These are phyloP conservation scores for Malania oleifera DNA, from an alignment of 164 flowering plant genomes.

Conservation along the genomic window DNA sequence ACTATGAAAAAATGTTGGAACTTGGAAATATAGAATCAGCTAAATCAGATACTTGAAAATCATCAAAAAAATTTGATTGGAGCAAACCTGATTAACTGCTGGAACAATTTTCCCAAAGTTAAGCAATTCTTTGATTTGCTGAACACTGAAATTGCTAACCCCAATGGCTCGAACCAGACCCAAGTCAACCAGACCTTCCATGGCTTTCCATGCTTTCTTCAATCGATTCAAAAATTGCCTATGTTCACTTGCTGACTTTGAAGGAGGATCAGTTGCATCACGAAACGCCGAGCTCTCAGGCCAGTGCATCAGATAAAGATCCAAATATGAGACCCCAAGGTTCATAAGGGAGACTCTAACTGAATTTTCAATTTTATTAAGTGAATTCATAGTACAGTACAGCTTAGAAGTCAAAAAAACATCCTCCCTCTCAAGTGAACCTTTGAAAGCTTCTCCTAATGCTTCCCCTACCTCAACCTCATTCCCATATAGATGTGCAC, in stretches of 20 bases:
- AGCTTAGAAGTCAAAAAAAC: slow-evolving; percentile 64
- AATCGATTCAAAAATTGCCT: slow-evolving; percentile 43
- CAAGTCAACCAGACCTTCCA: slow-evolving; percentile 71
- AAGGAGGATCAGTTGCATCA: slow-evolving; percentile 72
- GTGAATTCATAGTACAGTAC: slow-evolving; percentile 51
- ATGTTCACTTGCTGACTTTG: slow-evolving; percentile 49
- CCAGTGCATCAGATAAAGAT: slow-evolving; percentile 73
- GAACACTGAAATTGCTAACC: slow-evolving; percentile 65
- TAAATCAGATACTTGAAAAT: not conserved
- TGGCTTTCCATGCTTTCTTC: slow-evolving; percentile 74
- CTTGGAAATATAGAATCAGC: not conserved
- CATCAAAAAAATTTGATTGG: not conserved
- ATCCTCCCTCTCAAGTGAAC: slow-evolving; percentile 50
- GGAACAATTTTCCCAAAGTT: slow-evolving; percentile 68
- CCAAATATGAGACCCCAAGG: slow-evolving; percentile 56
- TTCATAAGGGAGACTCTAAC: slow-evolving; percentile 60
- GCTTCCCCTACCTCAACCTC: slow-evolving; percentile 68
- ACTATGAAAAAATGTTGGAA: too few species aligned
- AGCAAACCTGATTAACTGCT: slow-evolving; percentile 70
- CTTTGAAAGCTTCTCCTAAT: slow-evolving; percentile 41
- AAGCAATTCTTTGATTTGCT: slow-evolving; percentile 68
- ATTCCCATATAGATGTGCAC: slow-evolving; percentile 71
- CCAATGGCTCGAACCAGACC: slow-evolving; percentile 77
- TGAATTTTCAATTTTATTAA: slow-evolving; percentile 56
- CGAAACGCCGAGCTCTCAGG: slow-evolving; percentile 60